Evolutionary conservation across 2,329 filamentous ascomycete genomes (phyloP).

Genomic region (Hypoxylon rubiginosum): DNA sequence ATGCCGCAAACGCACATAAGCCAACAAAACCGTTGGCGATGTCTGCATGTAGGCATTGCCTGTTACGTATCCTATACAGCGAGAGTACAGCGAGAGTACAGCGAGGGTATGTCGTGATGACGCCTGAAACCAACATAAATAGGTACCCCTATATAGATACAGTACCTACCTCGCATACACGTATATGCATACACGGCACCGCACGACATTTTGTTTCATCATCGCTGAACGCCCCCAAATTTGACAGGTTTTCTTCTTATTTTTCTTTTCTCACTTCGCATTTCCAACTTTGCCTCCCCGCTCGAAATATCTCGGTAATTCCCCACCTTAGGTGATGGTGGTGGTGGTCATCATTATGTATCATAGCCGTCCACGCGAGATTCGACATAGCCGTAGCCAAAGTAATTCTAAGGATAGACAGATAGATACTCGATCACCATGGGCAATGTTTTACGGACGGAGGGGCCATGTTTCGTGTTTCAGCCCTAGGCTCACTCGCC

Average conservation of each 20-base stretch:
- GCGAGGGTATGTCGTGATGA: too few species aligned
- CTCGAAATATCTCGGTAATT: not conserved
- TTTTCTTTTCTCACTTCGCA: not conserved
- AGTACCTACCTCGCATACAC: not conserved
- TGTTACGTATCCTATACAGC: not conserved
- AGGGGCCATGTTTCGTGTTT: not conserved
- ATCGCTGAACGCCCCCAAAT: conserved; percentile 8
- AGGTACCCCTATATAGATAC: too few species aligned
- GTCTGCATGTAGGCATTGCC: not conserved
- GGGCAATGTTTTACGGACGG: not conserved
- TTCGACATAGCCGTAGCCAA: not conserved
- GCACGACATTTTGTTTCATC: not conserved
- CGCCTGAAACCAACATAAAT: too few species aligned
- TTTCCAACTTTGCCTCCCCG: too few species aligned
- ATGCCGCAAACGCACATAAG: conserved; percentile 5
- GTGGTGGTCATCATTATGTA: too few species aligned
- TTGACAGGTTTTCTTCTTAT: not conserved
- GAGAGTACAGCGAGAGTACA: not conserved
- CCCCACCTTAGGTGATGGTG: too few species aligned
- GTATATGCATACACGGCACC: not conserved
- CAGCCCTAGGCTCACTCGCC: conserved; percentile 3
- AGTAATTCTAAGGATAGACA: too few species aligned
- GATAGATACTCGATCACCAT: not conserved
- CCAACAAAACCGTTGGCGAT: not conserved
- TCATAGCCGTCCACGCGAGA: too few species aligned